Conservation (phyloP, 345 rosid species). For the Eucalyptus viminalis region DNA sequence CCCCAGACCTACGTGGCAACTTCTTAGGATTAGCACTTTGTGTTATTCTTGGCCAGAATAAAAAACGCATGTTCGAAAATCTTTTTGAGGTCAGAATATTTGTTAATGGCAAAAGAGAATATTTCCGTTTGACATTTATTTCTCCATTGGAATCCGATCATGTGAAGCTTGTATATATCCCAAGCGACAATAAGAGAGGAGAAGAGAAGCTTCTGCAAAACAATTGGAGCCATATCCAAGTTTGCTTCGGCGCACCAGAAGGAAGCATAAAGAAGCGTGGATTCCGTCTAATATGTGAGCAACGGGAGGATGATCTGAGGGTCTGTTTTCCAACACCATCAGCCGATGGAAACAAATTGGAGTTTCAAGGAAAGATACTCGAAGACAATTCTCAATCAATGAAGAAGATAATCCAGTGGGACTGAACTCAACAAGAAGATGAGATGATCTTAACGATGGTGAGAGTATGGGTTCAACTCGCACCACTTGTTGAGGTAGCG, state of each 20-base stretch:
- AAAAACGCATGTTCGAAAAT: too few relatives aligned
- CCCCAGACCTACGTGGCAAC: not conserved
- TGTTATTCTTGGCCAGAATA: not conserved
- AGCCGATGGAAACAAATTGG: not conserved
- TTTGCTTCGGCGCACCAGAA: not conserved
- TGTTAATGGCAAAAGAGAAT: too few relatives aligned
- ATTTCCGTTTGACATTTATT: too few relatives aligned
- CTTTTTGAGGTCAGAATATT: too few relatives aligned
- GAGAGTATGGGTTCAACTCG: not conserved
- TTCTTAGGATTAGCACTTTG: not conserved
- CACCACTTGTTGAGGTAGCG: not conserved
- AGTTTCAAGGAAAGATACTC: not conserved
- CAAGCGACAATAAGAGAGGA: too few relatives aligned
- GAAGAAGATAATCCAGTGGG: too few relatives aligned
- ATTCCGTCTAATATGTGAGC: not conserved
- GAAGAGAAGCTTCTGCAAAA: not conserved
- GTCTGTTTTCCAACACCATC: not conserved
- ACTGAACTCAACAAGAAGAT: not conserved
- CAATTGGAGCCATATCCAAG: not conserved
- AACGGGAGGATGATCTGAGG: not conserved
- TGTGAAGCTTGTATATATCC: too few relatives aligned
- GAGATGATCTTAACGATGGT: not conserved
- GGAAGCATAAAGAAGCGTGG: not conserved
- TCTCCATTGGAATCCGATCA: too few relatives aligned
- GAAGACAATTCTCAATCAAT: too few relatives aligned